phyloP scores from a whole-genome alignment of 2,329 filamentous ascomycete genomes.

The Aplosporella prunicola region DNA sequence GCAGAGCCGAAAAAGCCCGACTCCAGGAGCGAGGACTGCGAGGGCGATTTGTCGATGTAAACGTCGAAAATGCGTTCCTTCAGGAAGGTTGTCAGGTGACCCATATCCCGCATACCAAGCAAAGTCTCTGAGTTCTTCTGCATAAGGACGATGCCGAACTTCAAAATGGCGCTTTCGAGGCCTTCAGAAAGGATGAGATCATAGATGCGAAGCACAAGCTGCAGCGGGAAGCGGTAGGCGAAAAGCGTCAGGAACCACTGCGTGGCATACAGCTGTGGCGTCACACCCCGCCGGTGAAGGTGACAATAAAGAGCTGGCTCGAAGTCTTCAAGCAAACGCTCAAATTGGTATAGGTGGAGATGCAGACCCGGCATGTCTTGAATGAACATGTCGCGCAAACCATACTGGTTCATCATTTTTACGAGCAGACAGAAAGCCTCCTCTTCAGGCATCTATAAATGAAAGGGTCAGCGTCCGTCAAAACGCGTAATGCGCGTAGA shows the following conservation, averaged over 20 bases:
- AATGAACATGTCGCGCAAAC: constrained; percentile 83
- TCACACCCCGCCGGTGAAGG: constrained; percentile 76
- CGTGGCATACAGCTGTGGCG: constrained; percentile 87
- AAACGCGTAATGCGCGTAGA: constrained; percentile 9
- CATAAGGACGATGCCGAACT: constrained; percentile 93
- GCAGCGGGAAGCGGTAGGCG: constrained; percentile 91
- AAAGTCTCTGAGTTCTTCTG: constrained; percentile 78
- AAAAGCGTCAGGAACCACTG: constrained; percentile 99
- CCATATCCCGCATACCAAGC: constrained; percentile 83
- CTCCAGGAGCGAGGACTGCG: constrained; percentile 84
- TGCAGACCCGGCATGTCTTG: constrained; percentile 96
- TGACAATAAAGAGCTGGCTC: constrained; percentile 95
- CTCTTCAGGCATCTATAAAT: constrained; percentile 78
- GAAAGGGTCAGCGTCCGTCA: constrained; percentile 16
- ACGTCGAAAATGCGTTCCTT: constrained; percentile 94
- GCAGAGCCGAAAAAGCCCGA: constrained; percentile 96
- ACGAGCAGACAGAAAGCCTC: constrained; percentile 93
- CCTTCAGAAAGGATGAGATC: constrained; percentile 92
- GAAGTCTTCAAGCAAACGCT: constrained; percentile 83
- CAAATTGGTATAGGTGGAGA: constrained; percentile 88
- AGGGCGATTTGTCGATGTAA: constrained; percentile 91
- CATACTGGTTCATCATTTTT: constrained; percentile 92
- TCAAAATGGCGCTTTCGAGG: constrained; percentile 75
- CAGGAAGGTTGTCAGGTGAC: constrained; percentile 74
- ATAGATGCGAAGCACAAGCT: constrained; percentile 92